Evolutionary conservation across 768 basidiomycete genomes (phyloP).

Genomic region (Leucosporidium scottii): DNA sequence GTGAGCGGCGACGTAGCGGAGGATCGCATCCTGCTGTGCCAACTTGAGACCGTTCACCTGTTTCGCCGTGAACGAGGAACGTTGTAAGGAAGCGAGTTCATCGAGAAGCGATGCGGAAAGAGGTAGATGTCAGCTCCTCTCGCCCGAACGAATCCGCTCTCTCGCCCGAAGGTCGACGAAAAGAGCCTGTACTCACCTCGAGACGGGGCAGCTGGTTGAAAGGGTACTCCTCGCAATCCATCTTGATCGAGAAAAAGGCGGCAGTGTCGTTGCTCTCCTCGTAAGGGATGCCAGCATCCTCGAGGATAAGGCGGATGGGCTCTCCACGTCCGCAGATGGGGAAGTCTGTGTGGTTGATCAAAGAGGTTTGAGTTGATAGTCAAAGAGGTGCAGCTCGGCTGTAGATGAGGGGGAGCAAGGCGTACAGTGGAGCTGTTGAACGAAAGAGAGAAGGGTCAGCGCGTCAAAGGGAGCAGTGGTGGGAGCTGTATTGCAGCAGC

Average conservation of each 20-base stretch:
- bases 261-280: constrained; percentile 1
- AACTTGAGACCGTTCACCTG: not conserved
- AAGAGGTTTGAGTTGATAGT: not conserved
- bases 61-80: too few species aligned
- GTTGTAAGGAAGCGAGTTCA: too few species aligned
- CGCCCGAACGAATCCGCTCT: not conserved
- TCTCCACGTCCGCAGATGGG: constrained; percentile 17
- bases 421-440: not conserved
- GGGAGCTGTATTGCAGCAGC: not conserved
- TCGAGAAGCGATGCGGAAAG: too few species aligned
- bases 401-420: not conserved
- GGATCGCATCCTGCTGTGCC: constrained; percentile 11
- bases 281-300: constrained; percentile 7
- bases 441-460: not conserved
- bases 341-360: constrained; percentile 3
- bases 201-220: constrained; percentile 13
- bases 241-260: not conserved
- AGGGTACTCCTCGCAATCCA: constrained; percentile 1
- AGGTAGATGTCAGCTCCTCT: not conserved
- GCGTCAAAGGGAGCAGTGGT: not conserved
- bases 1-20: constrained; percentile 1
- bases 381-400: not conserved
- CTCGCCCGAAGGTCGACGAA: too few species aligned
- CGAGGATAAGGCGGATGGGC: constrained; percentile 10
- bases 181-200: not conserved